Evolutionary conservation across 2,329 filamentous ascomycete species (phyloP).

Genomic region (Neonectria magnoliae): DNA sequence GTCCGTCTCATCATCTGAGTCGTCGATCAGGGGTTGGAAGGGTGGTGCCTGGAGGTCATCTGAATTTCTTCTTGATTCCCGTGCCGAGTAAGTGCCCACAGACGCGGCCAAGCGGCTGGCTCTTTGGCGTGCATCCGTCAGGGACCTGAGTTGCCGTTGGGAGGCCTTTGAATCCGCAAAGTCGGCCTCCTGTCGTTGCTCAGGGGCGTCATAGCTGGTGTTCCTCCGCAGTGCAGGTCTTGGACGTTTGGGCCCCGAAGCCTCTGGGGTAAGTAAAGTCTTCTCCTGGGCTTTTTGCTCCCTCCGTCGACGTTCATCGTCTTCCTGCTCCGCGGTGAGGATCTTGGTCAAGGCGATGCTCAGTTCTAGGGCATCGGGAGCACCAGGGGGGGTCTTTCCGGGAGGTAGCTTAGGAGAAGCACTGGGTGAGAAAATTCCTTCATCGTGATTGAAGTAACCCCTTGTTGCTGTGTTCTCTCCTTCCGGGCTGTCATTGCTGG

Average conservation of each 20-base stretch:
- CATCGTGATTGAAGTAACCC: constrained; percentile 26
- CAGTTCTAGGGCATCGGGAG: constrained; percentile 52
- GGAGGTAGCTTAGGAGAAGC: constrained; percentile 41
- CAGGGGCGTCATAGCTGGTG: constrained; percentile 54
- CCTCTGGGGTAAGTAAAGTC: constrained; percentile 31
- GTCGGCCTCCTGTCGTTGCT: constrained; percentile 53
- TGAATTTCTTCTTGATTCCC: constrained; percentile 50
- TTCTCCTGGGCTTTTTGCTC: constrained; percentile 31
- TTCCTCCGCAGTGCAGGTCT: constrained; percentile 54
- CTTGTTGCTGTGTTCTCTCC: constrained; percentile 16
- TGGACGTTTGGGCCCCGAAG: constrained; percentile 38
- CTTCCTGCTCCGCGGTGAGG: constrained; percentile 47
- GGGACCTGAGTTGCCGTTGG: constrained; percentile 51
- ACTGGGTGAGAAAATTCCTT: constrained; percentile 40
- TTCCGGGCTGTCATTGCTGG: constrained; percentile 42
- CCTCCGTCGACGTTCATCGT: constrained; percentile 37
- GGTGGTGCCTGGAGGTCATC: constrained; percentile 42
- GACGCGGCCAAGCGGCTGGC: constrained; percentile 53
- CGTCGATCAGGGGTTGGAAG: constrained; percentile 47
- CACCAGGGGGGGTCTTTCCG: constrained; percentile 44
- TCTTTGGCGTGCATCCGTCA: constrained; percentile 52
- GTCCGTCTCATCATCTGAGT: constrained; percentile 43
- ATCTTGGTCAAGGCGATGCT: constrained; percentile 52
- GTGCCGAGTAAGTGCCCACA: constrained; percentile 51
- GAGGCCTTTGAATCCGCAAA: constrained; percentile 50